Evolutionary conservation across 371 early-diverging fungal genomes (phyloP).

Genomic region (Nematocida parisii): DNA sequence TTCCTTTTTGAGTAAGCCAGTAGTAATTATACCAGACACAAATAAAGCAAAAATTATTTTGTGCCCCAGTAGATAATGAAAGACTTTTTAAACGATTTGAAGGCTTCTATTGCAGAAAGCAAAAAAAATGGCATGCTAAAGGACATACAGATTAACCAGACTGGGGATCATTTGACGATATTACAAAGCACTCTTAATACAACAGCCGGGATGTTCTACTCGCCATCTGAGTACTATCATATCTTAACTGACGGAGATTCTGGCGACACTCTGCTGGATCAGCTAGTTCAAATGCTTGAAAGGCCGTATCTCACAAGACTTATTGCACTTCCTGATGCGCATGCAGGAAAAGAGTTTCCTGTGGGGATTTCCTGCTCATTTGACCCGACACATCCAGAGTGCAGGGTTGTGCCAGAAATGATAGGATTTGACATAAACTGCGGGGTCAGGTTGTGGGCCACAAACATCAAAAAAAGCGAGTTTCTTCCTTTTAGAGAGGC

Average conservation of each 20-base stretch:
- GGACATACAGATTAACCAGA: neutral
- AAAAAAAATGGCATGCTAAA: neutral
- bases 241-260: neutral
- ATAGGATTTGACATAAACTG: conserved; percentile 71
- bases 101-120: neutral
- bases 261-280: conserved; percentile 14
- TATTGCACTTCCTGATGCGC: conserved; percentile 69
- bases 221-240: neutral
- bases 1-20: too few species aligned
- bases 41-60: too few species aligned
- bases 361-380: conserved; percentile 67
- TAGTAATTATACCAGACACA: too few species aligned
- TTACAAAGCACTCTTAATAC: neutral
- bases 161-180: neutral
- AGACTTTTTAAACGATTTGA: neutral
- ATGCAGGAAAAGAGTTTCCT: conserved; percentile 69
- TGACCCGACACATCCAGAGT: conserved; percentile 48
- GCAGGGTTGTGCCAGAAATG: conserved; percentile 62
- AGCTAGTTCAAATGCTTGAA: conserved; percentile 44
- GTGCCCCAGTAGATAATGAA: neutral
- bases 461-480: conserved; percentile 27
- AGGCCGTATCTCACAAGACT: conserved; percentile 55
- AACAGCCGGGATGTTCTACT: neutral
- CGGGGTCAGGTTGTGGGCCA: conserved; percentile 67
- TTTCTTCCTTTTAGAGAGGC: conserved; percentile 2